Percentiles rank a stretch among this genome's conserved stretches.
These are phyloP conservation scores for Cladophialophora psammophila DNA, from an alignment of 2,329 filamentous ascomycete genomes.

Conservation along the genomic window DNA sequence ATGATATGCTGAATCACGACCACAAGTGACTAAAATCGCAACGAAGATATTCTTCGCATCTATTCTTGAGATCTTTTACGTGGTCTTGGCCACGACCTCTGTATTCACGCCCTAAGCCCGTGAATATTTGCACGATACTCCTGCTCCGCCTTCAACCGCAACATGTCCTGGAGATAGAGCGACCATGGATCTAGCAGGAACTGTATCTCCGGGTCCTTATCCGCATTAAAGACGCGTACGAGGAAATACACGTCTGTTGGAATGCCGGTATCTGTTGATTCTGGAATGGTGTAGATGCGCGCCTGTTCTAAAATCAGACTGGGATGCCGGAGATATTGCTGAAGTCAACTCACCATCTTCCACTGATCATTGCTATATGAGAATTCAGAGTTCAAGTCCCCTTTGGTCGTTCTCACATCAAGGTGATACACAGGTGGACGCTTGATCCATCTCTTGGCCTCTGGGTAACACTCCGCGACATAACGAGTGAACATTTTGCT, in stretches of 20 bases:
- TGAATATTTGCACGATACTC: slow-evolving; percentile 11
- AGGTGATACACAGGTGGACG: slow-evolving; percentile 20
- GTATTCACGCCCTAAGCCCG: neutral
- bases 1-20: no score
- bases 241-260: slow-evolving; percentile 18
- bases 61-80: neutral
- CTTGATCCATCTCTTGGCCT: slow-evolving; percentile 14
- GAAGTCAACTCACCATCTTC: slow-evolving; percentile 13
- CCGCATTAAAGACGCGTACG: slow-evolving; percentile 14
- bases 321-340: neutral
- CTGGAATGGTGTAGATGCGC: slow-evolving; percentile 16
- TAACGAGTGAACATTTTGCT: slow-evolving; percentile 16
- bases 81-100: no score
- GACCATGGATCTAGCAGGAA: slow-evolving; percentile 21
- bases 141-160: slow-evolving; percentile 13
- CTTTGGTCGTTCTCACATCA: slow-evolving; percentile 19
- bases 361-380: slow-evolving; percentile 13
- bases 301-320: neutral
- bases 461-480: slow-evolving; percentile 11
- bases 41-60: neutral
- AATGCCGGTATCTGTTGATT: neutral
- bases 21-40: no score
- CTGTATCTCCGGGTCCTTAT: neutral
- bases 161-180: slow-evolving; percentile 10
- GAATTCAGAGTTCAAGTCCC: slow-evolving; percentile 13